phyloP scores from a whole-genome alignment of 352 stramenopile species.

The Aphanomyces astaci region DNA sequence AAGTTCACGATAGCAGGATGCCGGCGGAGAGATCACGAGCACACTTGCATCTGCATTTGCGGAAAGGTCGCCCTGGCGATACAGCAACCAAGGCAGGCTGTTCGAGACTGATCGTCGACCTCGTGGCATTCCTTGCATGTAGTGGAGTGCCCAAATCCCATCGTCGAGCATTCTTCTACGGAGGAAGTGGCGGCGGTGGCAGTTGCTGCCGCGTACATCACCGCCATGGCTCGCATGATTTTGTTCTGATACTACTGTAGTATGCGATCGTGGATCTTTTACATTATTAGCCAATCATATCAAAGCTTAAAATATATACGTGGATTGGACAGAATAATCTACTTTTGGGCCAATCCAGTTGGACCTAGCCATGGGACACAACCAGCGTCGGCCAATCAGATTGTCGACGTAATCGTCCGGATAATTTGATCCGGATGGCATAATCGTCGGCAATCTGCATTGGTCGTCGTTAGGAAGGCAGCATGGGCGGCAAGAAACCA shows the following conservation, averaged over 20 bases:
- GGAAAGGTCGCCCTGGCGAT: background rate
- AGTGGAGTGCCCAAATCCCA: background rate
- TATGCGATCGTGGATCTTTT: background rate
- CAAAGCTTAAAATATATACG: background rate
- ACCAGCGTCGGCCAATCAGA: background rate
- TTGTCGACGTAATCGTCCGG: background rate
- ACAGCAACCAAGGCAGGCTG: slow-evolving; percentile 6
- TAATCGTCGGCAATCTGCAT: slow-evolving; percentile 5
- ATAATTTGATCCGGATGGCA: slow-evolving; percentile 9
- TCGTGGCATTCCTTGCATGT: slow-evolving; percentile 4
- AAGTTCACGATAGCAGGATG: slow-evolving; percentile 10
- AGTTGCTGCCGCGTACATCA: background rate
- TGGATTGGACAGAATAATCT: background rate
- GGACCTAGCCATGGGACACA: background rate
- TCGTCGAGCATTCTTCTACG: background rate
- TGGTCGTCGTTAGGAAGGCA: background rate
- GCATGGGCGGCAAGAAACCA: slow-evolving; percentile 23
- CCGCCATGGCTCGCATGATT: background rate
- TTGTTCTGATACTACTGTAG: too few relatives aligned
- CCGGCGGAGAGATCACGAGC: slow-evolving; percentile 15
- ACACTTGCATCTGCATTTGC: background rate
- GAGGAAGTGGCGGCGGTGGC: background rate
- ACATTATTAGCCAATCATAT: slow-evolving; percentile 1
- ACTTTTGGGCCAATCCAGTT: background rate
- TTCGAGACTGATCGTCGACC: background rate